Base-by-base conservation (phyloP, 495 filamentous ascomycete species). In the Neurospora sp. region DNA sequence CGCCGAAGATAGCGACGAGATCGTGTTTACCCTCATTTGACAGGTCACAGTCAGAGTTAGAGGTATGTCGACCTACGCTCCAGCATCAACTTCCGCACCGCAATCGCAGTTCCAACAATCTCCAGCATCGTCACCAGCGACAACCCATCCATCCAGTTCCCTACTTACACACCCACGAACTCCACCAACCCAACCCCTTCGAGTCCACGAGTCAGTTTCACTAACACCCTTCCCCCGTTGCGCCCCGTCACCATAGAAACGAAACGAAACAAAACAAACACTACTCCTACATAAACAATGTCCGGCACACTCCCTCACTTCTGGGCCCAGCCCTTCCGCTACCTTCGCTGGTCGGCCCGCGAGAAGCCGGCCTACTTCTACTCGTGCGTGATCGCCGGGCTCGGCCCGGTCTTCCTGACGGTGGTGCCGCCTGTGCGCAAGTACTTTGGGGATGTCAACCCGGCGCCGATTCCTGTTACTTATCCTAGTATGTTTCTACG, bases 311-410 rank as follows among this genome's bases (percentile, higher is more conserved):
- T 80, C 22, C 94, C 95, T 74, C 87, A 86, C 76, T 97, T 99
- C 90, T 98, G 90, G 88, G 85, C 87, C 46, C 84, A 86, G 68
- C 96, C 96, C 69, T 76, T 97, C 77, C 88, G 89, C 70, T 98
- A 96, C 89, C 78, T 92, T 68, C 91, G 90, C 82, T 99, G 94
- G 91, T 89, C 94, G 10, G 88, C 93, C 4, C 91, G 93, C 82
- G 89, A 94, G 80, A 90, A 90, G 79, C 96, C 96, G 38, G 94
- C 94, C 46, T 89, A 92, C 82, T 96, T 97, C 88, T 98, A 87
- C 84, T 91, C 93, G 73, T 83, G 91, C 72, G 74, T 92, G 72
- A 84, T 98, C 71, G 96, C 91, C 72, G 79, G 79, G 70, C 75
- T 88, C 27, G 94, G 94, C 3, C 96, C 95, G 40, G 81, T 92